Evolutionary conservation across 148 eudicot species (phyloP), one percentile per base, ranked within the genome.

Genomic region (Suaeda aralocaspica): DNA sequence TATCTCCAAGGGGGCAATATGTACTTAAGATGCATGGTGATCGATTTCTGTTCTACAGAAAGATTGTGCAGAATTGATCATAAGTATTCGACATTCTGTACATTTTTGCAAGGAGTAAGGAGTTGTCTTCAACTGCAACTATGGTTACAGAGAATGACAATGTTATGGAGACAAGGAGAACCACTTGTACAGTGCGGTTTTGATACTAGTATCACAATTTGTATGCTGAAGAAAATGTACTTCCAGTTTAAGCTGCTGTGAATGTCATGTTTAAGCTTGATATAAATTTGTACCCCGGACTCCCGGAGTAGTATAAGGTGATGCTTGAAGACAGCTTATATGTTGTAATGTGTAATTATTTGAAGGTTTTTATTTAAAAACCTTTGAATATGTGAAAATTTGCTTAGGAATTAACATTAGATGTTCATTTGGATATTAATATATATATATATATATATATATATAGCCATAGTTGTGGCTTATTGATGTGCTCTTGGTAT

Each of bases 221-320:
- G 41, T 31, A 59, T 9, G 13, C 22, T 4, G 36, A 58, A 58
- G 19, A 36, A 5, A 49, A 49, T 46, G 15, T 46, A 4, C 15
- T 46, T 15, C 3, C 16, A n/a, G n/a, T 3, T 15, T 15, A 22
- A 7, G 61, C 26, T 25, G 9, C 22, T 53, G 3, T 53, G 13
- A 5, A 28, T 26, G 60, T 31, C 33, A 56, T 26, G 60, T 6
- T 28, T 6, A 25, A 11, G 4, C 7, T 25, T 6, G 18, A 53
- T 56, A 18, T 56, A 13, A 26, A 56, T 56, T 56, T 56, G 60
- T 56, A 56, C n/a, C n/a, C n/a, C n/a, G n/a, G n/a, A n/a, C n/a
- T n/a, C n/a, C n/a, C n/a, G n/a, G n/a, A n/a, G n/a, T n/a, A n/a
- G n/a, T n/a, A n/a, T n/a, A n/a, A n/a, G n/a, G n/a, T n/a, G n/a